A percentile compares a stretch with the other conserved stretches of the same genome.
These are phyloP conservation scores for Metschnikowia orientalis DNA, from an alignment of 805 yeast genomes.

Conservation along the genomic window DNA sequence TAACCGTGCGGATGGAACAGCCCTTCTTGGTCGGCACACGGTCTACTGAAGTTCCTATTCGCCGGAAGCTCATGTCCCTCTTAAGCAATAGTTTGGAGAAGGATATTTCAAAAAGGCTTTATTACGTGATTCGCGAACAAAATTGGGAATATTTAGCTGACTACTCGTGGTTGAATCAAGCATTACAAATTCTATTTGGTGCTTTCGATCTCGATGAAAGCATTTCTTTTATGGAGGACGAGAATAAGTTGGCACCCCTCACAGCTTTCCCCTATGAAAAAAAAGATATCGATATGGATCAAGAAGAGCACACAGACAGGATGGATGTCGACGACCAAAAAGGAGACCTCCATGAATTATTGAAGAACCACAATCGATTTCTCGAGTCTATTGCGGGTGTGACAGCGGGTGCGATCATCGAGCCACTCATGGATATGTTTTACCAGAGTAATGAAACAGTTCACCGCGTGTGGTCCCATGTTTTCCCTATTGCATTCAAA, in stretches of 20 bases:
- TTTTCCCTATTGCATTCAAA: constrained; percentile 77
- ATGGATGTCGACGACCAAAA: constrained; percentile 21
- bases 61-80: constrained; percentile 75
- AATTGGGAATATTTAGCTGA: constrained; percentile 96
- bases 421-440: constrained; percentile 74
- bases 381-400: constrained; percentile 26
- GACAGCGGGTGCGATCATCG: constrained; percentile 58
- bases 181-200: constrained; percentile 78
- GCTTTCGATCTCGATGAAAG: constrained; percentile 54
- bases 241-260: constrained; percentile 52
- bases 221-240: constrained; percentile 43
- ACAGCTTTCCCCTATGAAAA: constrained; percentile 32
- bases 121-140: constrained; percentile 88
- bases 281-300: constrained; percentile 13
- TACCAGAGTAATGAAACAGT: constrained; percentile 77
- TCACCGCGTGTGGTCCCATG: constrained; percentile 74
- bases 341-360: constrained; percentile 19
- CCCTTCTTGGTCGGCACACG: constrained; percentile 94
- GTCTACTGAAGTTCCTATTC: constrained; percentile 65
- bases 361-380: constrained; percentile 28
- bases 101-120: constrained; percentile 71
- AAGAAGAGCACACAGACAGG: too few species aligned
- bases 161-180: constrained; percentile 92
- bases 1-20: constrained; percentile 93
- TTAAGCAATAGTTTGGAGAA: constrained; percentile 73